Base-by-base conservation (phyloP, 139 green algal species). In the Chlorella sorokiniana region DNA sequence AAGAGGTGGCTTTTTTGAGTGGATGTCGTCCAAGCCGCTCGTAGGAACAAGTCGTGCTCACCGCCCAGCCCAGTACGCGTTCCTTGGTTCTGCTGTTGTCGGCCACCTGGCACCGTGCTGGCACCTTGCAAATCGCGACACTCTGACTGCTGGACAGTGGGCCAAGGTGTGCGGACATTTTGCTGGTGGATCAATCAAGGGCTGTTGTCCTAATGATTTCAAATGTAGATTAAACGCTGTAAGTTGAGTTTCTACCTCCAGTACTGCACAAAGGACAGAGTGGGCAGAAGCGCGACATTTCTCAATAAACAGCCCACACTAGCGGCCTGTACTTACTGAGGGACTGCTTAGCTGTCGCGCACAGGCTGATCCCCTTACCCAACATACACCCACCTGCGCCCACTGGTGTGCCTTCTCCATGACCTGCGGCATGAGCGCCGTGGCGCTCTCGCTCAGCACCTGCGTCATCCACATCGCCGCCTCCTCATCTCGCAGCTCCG, bases 361-460 rank as follows among this genome's bases (percentile, higher is more conserved):
- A n/a, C n/a, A n/a, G n/a, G n/a, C 9, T 10, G 31, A 2, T 27
- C 33, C 63, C 31, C 10, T 2, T 70, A 4, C 29, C 38, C 51
- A 25, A 8, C 37, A 61, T 6, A 33, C 31, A 96, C 25, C 93
- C 68, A 93, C 92, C 82, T 97, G 94, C 31, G 95, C 94, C 91
- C 91, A 97, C 41, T 92, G 86, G 84, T 98, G 95, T 10, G 95
- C 96, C 35, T 90, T 95, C 79, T 98, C 96, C 81, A 98, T 92
- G 76, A 99, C 93, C 71, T 95, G 89, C 0, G 95, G 95, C 90
- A 99, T 94, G 18, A 99, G 86, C 8, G 95, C 94, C 8, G 84
- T 92, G 14, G 95, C 89, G 27, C 83, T 92, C 75, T 98, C 95
- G 62, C 92, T 93, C 79, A 99, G 91, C n/a, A 99, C 91, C 79